Base-by-base conservation (phyloP, 192 early-diverging fungal species). In the Obelidium mucronatum region DNA sequence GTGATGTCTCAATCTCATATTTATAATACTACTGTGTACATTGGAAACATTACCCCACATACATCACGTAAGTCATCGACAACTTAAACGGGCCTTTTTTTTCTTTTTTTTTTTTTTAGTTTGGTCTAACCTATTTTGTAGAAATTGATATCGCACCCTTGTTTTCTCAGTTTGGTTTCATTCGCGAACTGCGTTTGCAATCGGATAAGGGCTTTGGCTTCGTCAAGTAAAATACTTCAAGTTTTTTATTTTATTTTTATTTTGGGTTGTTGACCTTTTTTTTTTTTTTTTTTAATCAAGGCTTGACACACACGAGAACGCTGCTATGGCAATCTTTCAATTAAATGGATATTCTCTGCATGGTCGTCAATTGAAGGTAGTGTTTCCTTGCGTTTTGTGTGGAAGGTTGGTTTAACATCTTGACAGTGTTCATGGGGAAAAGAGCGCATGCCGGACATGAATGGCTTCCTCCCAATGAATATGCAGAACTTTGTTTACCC, bases 201-300 rank as follows among this genome's bases (percentile, higher is more conserved):
- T 86, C 88, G n/a, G 96, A 96, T 55, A 92, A 93, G 74, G 96
- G 96, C 17, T 97, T 92, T 78, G 95, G 92, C 11, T 97, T 97
- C 83, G 87, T 96, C 73, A 94, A 94, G 90, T 91, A 79, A 68
- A 84, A 19, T 71, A n/a, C n/a, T n/a, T n/a, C n/a, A n/a, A 8
- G 8, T 17, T 11, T 22, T 19, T 61, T 74, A 15, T 8, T 35
- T 6, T 52, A 22, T 74, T 15, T 40, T 77, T 63, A 22, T 77
- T 24, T 2, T 62, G 17, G 19, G n/a, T 42, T 4, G 11, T 44
- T 48, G 8, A 17, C 55, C 62, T 39, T 6, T 30, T 3, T 40
- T 33, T 17, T 33, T 33, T 40, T 2, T 54, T 17, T 48, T 71
- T 52, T 78, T 11, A 33, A 63, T 40, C 52, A 44, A 92, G 88